Evolutionary conservation across 2,329 filamentous ascomycete species (phyloP).

Genomic region (Aureobasidium vineae): DNA sequence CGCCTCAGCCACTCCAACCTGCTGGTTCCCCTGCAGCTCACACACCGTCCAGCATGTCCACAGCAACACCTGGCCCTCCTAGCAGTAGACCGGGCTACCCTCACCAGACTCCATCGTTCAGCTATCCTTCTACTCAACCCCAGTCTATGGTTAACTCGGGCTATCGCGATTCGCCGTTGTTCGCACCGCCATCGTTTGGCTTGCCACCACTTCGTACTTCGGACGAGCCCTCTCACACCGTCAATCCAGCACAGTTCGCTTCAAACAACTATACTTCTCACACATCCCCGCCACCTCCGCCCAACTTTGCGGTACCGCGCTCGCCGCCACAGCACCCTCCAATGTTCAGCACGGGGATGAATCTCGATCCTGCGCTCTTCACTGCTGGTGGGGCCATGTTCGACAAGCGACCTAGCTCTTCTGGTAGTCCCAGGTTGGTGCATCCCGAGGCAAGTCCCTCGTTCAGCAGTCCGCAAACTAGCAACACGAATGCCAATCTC

Average conservation of each 20-base stretch:
- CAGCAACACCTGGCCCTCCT: conserved; percentile 22
- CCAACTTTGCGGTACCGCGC: conserved; percentile 14
- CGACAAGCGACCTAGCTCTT: conserved; percentile 36
- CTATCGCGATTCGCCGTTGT: conserved; percentile 35
- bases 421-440: conserved; percentile 20
- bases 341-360: conserved; percentile 23
- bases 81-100: conserved; percentile 29
- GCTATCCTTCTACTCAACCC: conserved; percentile 30
- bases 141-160: conserved; percentile 29
- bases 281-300: conserved; percentile 27
- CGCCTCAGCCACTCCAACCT: conserved; percentile 35
- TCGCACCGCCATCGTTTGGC: conserved; percentile 30
- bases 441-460: not conserved
- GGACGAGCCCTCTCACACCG: conserved; percentile 29
- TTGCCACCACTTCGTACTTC: conserved; percentile 26
- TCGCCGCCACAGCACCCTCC: conserved; percentile 23
- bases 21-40: conserved; percentile 34
- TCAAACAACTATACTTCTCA: conserved; percentile 23
- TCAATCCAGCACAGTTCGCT: conserved; percentile 26
- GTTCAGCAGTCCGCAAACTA: conserved; percentile 36
- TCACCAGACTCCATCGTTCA: conserved; percentile 32
- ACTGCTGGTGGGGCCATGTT: conserved; percentile 33
- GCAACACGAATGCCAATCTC: conserved; percentile 32
- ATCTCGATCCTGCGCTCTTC: conserved; percentile 29
- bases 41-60: conserved; percentile 29